phyloP scores from a whole-genome alignment of 495 filamentous ascomycete genomes.

The Penicillium turbatum region DNA sequence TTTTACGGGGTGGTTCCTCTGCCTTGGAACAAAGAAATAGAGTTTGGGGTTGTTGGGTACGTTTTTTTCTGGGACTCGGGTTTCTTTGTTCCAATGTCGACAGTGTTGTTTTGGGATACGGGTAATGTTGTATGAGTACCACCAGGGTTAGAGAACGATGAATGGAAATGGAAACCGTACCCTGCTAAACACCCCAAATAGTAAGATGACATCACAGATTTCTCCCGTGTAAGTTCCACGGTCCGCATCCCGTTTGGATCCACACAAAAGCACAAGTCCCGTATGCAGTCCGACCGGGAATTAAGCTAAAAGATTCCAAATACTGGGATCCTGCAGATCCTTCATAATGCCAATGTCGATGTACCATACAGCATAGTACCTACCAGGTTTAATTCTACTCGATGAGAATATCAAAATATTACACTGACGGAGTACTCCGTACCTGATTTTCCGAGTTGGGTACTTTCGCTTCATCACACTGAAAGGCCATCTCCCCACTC shows the following conservation, averaged over 20 bases:
- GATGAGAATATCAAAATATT: neutral
- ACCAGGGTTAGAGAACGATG: neutral
- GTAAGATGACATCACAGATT: conserved; percentile 6
- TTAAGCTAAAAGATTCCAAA: conserved; percentile 6
- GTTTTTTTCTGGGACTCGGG: neutral
- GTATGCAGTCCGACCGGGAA: neutral
- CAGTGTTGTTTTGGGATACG: too few species aligned
- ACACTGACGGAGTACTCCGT: too few species aligned
- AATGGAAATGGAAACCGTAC: neutral
- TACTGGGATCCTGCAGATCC: conserved; percentile 3
- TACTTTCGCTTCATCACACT: neutral
- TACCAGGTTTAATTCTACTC: neutral
- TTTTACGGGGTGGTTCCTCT: neutral
- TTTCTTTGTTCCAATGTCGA: neutral
- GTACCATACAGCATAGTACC: neutral
- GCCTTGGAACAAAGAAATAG: neutral
- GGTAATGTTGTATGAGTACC: neutral
- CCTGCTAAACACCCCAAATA: too few species aligned
- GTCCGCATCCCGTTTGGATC: neutral
- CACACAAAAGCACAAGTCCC: neutral
- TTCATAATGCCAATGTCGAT: conserved; percentile 6
- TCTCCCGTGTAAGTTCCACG: conserved; percentile 2
- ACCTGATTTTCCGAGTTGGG: neutral
- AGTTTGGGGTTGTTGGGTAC: neutral
- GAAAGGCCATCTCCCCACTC: neutral